phyloP scores from a whole-genome alignment of 176 grass and related monocot species.

The Aegilops longissima region DNA sequence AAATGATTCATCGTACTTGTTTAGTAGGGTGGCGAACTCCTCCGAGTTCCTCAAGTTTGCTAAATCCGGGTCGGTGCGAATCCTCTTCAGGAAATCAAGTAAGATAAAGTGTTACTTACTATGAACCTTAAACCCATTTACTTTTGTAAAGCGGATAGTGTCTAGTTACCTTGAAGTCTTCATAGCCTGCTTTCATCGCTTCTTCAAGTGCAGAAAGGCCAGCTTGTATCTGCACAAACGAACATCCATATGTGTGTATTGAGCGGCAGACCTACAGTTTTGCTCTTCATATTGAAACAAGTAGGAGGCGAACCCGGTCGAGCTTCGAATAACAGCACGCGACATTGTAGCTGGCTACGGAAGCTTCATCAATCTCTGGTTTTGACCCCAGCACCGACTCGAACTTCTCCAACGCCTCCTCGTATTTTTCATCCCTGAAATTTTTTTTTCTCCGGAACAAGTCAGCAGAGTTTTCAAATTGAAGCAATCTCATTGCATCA shows the following conservation, averaged over 20 bases:
- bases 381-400: slow-evolving; percentile 87
- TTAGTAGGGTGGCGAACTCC: slow-evolving; percentile 63
- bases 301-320: slow-evolving; percentile 50
- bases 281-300: not conserved
- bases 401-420: slow-evolving; percentile 94
- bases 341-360: slow-evolving; percentile 92
- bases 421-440: slow-evolving; percentile 54
- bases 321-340: slow-evolving; percentile 96
- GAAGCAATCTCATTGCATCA: slow-evolving; percentile 2
- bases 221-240: slow-evolving; percentile 58
- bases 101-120: not conserved
- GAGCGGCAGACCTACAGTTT: not conserved
- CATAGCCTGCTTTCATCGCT: slow-evolving; percentile 75
- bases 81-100: slow-evolving; percentile 45
- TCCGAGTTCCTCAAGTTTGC: slow-evolving; percentile 58
- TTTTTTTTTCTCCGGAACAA: not conserved
- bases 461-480: not conserved
- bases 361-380: slow-evolving; percentile 60
- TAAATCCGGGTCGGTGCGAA: slow-evolving; percentile 80
- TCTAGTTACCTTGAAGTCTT: slow-evolving; percentile 83
- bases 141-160: not conserved
- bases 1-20: slow-evolving; percentile 93
- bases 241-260: slow-evolving; percentile 26
- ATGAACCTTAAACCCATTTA: not conserved
- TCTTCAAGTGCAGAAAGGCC: slow-evolving; percentile 87